These are phyloP conservation scores for Pulveroboletus sp. DNA, from an alignment of 768 basidiomycete species.

Conservation along the genomic window DNA sequence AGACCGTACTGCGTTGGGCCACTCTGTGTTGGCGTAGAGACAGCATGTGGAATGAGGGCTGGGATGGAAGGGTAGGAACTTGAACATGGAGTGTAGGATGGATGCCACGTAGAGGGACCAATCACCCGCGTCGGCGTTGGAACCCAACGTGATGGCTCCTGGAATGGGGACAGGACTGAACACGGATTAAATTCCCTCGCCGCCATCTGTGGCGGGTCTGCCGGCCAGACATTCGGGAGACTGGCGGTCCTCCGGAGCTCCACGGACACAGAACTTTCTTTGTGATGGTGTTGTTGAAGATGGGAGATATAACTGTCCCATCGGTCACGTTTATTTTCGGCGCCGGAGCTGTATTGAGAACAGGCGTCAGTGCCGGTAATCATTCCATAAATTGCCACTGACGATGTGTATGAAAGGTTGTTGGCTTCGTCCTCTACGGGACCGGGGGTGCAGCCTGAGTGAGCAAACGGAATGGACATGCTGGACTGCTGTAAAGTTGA, in stretches of 20 bases:
- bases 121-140: not conserved
- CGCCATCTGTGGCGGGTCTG: no score
- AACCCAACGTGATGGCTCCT: not conserved
- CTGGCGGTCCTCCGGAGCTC: not conserved
- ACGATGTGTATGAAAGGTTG: constrained; percentile 1
- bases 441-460: no score
- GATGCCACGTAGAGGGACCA: not conserved
- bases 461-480: constrained; percentile 7
- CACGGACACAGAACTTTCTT: not conserved
- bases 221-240: not conserved
- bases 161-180: no score
- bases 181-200: no score
- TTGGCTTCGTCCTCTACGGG: not conserved
- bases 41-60: not conserved
- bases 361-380: constrained; percentile 6
- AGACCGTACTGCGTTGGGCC: not conserved
- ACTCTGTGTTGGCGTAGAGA: constrained; percentile 3
- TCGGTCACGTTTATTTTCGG: not conserved
- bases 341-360: constrained; percentile 3
- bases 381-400: constrained; percentile 3
- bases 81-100: not conserved
- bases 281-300: not conserved
- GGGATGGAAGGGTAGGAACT: not conserved
- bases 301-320: not conserved
- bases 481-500: not conserved